Evolutionary conservation across 768 basidiomycete species (phyloP).

Genomic region (Hericium erinaceus): DNA sequence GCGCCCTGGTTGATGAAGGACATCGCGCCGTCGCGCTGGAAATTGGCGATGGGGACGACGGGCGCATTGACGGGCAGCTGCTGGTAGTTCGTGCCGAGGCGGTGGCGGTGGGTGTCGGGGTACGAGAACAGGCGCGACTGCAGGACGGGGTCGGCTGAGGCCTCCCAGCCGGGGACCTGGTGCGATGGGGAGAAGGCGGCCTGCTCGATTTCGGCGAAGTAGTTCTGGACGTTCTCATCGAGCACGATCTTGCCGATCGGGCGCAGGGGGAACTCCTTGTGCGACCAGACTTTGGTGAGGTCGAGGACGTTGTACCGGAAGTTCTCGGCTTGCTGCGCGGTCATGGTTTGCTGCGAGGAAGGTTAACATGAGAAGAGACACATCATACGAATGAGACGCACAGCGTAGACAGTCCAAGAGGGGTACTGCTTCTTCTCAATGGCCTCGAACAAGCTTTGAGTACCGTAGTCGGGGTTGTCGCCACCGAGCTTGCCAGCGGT

Average conservation of each 20-base stretch:
- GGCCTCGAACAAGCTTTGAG: conserved; percentile 64
- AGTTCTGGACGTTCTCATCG: conserved; percentile 72
- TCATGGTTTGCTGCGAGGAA: conserved; percentile 76
- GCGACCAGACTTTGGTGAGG: conserved; percentile 89
- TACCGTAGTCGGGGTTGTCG: conserved; percentile 80
- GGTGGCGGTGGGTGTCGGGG: conserved; percentile 81
- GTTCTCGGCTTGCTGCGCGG: conserved; percentile 79
- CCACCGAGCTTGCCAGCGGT: conserved; percentile 60
- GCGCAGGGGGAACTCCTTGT: conserved; percentile 80
- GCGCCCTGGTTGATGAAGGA: conserved; percentile 70
- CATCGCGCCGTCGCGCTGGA: conserved; percentile 80
- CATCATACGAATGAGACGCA: conserved; percentile 26
- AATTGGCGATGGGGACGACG: conserved; percentile 67
- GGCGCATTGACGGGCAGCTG: conserved; percentile 87
- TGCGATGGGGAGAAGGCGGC: conserved; percentile 86
- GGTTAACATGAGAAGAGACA: too few relatives aligned
- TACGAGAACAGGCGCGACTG: conserved; percentile 95
- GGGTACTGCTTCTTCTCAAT: conserved; percentile 80
- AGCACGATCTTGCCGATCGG: conserved; percentile 80
- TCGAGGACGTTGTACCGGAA: conserved; percentile 89
- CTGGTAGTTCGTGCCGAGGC: conserved; percentile 72
- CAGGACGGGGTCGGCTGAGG: conserved; percentile 85
- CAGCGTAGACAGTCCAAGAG: conserved; percentile 81
- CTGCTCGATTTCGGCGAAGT: conserved; percentile 95
- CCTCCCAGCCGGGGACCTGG: conserved; percentile 79